Evolutionary conservation across 164 flowering plant species (phyloP).

Genomic region (Aristolochia fimbriata): DNA sequence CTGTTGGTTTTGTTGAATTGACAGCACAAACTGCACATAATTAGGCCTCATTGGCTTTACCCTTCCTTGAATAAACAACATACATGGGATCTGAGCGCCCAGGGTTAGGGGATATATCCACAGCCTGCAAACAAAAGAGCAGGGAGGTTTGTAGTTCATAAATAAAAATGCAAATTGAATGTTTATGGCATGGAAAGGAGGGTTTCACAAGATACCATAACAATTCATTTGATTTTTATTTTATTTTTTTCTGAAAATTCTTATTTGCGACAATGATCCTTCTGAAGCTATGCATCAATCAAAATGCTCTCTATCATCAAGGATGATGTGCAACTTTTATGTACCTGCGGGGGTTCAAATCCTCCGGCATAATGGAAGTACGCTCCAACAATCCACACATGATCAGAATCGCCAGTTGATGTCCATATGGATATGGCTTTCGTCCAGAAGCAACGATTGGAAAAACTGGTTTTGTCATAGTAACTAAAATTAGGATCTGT

Average conservation of each 20-base stretch:
- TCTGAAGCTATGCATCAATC: background rate
- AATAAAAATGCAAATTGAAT: no score
- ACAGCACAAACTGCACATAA: background rate
- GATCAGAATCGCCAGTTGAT: slow-evolving; percentile 88
- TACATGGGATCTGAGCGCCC: slow-evolving; percentile 95
- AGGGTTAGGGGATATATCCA: slow-evolving; percentile 89
- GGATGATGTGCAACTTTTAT: background rate
- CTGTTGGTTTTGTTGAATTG: background rate
- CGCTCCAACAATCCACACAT: slow-evolving; percentile 76
- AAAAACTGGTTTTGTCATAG: slow-evolving; percentile 48
- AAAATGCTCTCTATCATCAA: background rate
- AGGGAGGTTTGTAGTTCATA: no score
- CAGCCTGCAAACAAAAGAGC: slow-evolving; percentile 45
- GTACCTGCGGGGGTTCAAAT: slow-evolving; percentile 90
- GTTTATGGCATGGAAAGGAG: no score
- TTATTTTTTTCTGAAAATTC: no score
- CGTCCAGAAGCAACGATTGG: slow-evolving; percentile 93
- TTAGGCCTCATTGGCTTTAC: slow-evolving; percentile 23
- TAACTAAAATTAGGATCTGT: background rate
- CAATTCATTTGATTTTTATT: no score
- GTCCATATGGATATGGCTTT: slow-evolving; percentile 99
- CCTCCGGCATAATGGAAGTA: slow-evolving; percentile 97
- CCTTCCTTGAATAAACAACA: slow-evolving; percentile 70
- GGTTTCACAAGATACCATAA: no score
- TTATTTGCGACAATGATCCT: background rate